A percentile compares a stretch with the other conserved stretches of the same genome.
phyloP scores from a whole-genome alignment of 2,329 filamentous ascomycete genomes.

The Colletotrichum sp. region DNA sequence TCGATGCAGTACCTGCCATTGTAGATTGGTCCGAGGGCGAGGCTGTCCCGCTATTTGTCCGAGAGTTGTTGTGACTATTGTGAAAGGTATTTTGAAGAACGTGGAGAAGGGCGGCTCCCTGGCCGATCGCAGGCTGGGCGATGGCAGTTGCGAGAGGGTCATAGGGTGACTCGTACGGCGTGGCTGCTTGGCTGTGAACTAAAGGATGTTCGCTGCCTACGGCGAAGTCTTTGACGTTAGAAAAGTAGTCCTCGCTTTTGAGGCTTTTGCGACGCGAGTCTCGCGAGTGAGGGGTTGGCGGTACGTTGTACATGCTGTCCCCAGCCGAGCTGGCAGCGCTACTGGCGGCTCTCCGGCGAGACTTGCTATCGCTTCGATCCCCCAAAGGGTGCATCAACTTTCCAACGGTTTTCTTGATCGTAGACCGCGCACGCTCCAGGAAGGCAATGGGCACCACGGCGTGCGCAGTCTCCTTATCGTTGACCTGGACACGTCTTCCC shows the following conservation, averaged over 20 bases:
- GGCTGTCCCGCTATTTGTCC: conserved; percentile 7
- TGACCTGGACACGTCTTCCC: conserved; percentile 88
- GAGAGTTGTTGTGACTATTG: background rate
- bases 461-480: conserved; percentile 85
- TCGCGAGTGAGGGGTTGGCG: conserved; percentile 58
- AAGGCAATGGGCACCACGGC: conserved; percentile 91
- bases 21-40: conserved; percentile 18
- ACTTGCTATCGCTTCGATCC: conserved; percentile 60
- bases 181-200: conserved; percentile 75
- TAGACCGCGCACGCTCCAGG: conserved; percentile 82
- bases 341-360: conserved; percentile 63
- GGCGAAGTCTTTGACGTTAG: conserved; percentile 41
- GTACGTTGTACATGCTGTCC: conserved; percentile 52
- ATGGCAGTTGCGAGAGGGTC: conserved; percentile 43
- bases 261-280: conserved; percentile 59
- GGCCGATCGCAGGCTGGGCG: background rate
- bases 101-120: background rate
- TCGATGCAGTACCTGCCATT: conserved; percentile 9
- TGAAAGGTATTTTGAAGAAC: background rate
- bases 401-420: conserved; percentile 70
- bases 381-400: conserved; percentile 66
- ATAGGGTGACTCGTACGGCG: conserved; percentile 59
- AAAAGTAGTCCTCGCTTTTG: conserved; percentile 60
- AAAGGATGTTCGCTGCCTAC: conserved; percentile 66
- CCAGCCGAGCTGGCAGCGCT: conserved; percentile 69